Base-by-base conservation (phyloP, 106 monocot species). In the Acorus calamus region DNA sequence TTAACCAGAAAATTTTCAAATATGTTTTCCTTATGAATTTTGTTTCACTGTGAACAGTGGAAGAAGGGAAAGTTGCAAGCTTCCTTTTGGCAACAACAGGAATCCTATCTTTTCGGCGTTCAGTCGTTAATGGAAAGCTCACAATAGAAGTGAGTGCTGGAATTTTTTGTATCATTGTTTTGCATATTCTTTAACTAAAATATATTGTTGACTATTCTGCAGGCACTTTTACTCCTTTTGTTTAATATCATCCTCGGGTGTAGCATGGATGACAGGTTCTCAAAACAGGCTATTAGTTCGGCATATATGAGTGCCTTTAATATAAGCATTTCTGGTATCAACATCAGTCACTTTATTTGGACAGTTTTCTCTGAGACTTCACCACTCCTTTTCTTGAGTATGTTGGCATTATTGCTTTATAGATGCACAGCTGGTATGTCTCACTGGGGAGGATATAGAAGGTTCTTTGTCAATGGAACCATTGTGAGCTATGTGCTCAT, bases 41-140 rank as follows among this genome's bases (percentile, higher is more conserved):
- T 46, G 10, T 42, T 67, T 53, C 11, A 65, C 50, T 60, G 44
- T 72, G 14, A 62, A 48, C 59, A 98, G 91, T 98, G 80, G 70
- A 73, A 73, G 96, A 98, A 85, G 96, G 91, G 44, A 81, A 74
- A 49, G 96, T 92, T 52, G 91, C 85, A 47, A 83, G 66, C 64
- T 98, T 92, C 73, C 85, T 98, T 79, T 79, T 98, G 70, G 85
- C 76, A 41, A 85, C 96, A 52, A 76, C 69, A 79, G 78, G 57
- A 45, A 70, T 91, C 43, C 50, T 80, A 58, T 80, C 67, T 70
- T 49, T 81, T 61, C 60, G 72, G 63, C 54, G n/a, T 59, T 85
- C 83, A 68, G 49, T 85, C 8, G 47, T 72, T 49, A 28, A 57
- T 7, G 70, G 85, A 66, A 73, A 73, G 68, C 13, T 64, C 71